These are phyloP conservation scores for Kurtzmaniella natalensis DNA, from an alignment of 1,139 yeast genomes.

Conservation along the genomic window DNA sequence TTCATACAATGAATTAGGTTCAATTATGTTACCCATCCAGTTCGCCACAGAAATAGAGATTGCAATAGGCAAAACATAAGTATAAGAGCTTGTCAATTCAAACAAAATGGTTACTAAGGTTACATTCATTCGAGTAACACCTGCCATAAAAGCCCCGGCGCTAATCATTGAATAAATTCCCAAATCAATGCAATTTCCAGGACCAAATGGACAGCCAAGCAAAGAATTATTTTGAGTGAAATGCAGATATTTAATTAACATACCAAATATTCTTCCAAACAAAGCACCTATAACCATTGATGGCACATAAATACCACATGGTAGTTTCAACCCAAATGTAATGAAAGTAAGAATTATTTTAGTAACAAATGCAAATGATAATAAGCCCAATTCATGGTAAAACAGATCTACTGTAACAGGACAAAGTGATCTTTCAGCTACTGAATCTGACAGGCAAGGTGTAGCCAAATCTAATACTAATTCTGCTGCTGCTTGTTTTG, in stretches of 20 bases:
- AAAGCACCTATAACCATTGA: slow-evolving; percentile 67
- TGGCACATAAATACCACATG: slow-evolving; percentile 67
- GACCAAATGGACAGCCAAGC: slow-evolving; percentile 9
- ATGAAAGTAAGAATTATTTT: slow-evolving; percentile 47
- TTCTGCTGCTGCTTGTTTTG: slow-evolving; percentile 52
- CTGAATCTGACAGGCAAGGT: slow-evolving; percentile 33
- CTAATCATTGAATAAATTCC: slow-evolving; percentile 66
- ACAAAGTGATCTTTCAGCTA: slow-evolving; percentile 33
- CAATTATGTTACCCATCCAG: slow-evolving; percentile 54
- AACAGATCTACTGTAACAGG: slow-evolving; percentile 30
- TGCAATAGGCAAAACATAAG: slow-evolving; percentile 57
- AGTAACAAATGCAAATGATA: slow-evolving; percentile 41
- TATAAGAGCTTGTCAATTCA: slow-evolving; percentile 57
- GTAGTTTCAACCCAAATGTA: slow-evolving; percentile 60
- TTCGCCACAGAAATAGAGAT: slow-evolving; percentile 55
- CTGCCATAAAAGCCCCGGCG: slow-evolving; percentile 69
- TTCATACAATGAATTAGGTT: slow-evolving; percentile 52
- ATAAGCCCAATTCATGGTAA: slow-evolving; percentile 28
- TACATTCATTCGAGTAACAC: slow-evolving; percentile 63
- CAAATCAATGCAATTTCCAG: slow-evolving; percentile 37
- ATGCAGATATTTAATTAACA: slow-evolving; percentile 30
- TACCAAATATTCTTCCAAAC: slow-evolving; percentile 54
- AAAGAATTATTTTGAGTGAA: slow-evolving; percentile 25
- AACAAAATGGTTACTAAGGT: slow-evolving; percentile 57
- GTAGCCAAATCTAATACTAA: slow-evolving; percentile 50